Evolutionary conservation across 805 yeast species (phyloP).

Genomic region (Suhomyces emberorum): DNA sequence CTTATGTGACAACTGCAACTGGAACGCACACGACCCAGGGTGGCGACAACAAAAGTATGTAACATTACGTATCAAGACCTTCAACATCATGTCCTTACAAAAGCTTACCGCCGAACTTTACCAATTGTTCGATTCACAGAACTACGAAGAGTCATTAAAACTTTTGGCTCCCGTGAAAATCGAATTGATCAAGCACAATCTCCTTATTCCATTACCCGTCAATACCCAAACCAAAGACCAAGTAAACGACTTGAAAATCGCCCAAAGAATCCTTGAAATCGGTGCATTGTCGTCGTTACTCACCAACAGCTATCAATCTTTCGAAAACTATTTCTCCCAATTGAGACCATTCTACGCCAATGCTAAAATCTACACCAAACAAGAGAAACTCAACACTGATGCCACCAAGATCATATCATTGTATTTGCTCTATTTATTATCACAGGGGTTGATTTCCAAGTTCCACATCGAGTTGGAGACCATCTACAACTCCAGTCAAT

Average conservation of each 20-base stretch:
- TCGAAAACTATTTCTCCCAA: constrained; percentile 69
- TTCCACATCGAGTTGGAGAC: constrained; percentile 88
- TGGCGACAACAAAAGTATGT: constrained; percentile 2
- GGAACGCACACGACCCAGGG: constrained; percentile 1
- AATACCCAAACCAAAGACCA: constrained; percentile 38
- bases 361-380: constrained; percentile 37
- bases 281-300: constrained; percentile 82
- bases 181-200: constrained; percentile 71
- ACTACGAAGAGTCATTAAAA: constrained; percentile 58
- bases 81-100: constrained; percentile 52
- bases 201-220: constrained; percentile 60
- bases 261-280: constrained; percentile 80
- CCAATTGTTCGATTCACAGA: constrained; percentile 55
- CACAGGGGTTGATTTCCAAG: constrained; percentile 79
- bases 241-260: constrained; percentile 66
- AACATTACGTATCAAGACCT: not conserved
- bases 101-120: constrained; percentile 69
- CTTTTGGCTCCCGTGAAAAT: constrained; percentile 72
- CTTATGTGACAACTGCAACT: too few species aligned
- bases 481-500: constrained; percentile 49
- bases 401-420: constrained; percentile 67
- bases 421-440: constrained; percentile 69
- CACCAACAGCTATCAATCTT: constrained; percentile 55
- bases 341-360: constrained; percentile 72
- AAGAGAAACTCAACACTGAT: constrained; percentile 32